A percentile compares a stretch with the other conserved stretches of the same genome.
These are phyloP conservation scores for Aspergillus taichungensis DNA, from an alignment of 495 filamentous ascomycete genomes.

Conservation along the genomic window DNA sequence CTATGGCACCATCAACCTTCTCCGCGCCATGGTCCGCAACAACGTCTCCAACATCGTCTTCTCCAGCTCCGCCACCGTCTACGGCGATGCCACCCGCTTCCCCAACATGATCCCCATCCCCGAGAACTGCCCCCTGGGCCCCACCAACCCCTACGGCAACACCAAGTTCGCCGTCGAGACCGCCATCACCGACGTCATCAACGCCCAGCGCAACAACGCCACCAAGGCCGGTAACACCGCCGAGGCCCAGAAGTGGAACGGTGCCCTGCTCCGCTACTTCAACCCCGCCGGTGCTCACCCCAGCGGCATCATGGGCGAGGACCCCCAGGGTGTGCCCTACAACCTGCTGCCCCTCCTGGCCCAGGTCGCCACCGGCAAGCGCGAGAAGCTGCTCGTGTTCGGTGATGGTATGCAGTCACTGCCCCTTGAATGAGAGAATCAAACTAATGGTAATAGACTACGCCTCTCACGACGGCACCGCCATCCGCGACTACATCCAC, in stretches of 20 bases:
- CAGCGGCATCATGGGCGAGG: conserved; percentile 95
- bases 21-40: conserved; percentile 78
- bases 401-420: conserved; percentile 63
- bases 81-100: conserved; percentile 94
- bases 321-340: conserved; percentile 91
- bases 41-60: conserved; percentile 96
- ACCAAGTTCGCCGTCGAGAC: conserved; percentile 88
- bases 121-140: conserved; percentile 88
- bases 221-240: conserved; percentile 67
- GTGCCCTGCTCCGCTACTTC: conserved; percentile 89
- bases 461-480: conserved; percentile 72
- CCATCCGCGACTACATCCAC: conserved; percentile 74
- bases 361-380: conserved; percentile 90
- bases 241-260: conserved; percentile 75
- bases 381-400: conserved; percentile 90
- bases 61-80: conserved; percentile 93
- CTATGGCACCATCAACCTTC: conserved; percentile 80
- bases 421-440: background rate
- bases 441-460: conserved; percentile 57
- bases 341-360: conserved; percentile 91
- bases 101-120: conserved; percentile 98
- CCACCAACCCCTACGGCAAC: conserved; percentile 94
- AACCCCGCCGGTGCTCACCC: conserved; percentile 95
- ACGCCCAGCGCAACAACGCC: conserved; percentile 74
- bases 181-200: conserved; percentile 84